Evolutionary conservation across 306 rosid species (phyloP).

Genomic region (Urtica urens): DNA sequence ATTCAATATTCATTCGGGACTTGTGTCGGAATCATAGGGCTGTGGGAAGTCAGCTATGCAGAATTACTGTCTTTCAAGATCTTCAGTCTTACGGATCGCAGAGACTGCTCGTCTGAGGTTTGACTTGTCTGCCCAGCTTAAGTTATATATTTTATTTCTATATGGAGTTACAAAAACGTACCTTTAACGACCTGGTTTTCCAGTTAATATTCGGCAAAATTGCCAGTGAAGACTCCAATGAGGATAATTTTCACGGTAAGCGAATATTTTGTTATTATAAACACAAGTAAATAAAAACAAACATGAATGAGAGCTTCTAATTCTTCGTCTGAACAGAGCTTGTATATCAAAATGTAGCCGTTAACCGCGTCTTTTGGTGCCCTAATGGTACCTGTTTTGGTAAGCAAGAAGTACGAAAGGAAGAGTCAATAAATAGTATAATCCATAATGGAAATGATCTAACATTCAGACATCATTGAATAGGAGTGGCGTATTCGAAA

Average conservation of each 20-base stretch:
- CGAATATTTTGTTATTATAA: too few relatives aligned
- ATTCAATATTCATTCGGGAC: constrained; percentile 71
- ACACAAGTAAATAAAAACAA: too few relatives aligned
- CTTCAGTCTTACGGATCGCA: constrained; percentile 71
- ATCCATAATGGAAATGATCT: background rate
- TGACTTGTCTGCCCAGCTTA: too few relatives aligned
- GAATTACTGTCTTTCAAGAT: constrained; percentile 39
- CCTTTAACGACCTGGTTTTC: too few relatives aligned
- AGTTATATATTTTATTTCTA: too few relatives aligned
- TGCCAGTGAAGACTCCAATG: too few relatives aligned
- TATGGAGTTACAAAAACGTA: too few relatives aligned
- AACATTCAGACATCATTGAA: background rate
- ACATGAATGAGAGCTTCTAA: too few relatives aligned
- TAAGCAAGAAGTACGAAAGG: constrained; percentile 28
- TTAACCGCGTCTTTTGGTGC: constrained; percentile 74
- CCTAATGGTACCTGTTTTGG: constrained; percentile 75
- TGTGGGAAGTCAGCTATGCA: constrained; percentile 74
- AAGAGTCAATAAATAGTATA: background rate
- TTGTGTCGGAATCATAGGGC: constrained; percentile 56
- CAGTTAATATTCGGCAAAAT: too few relatives aligned
- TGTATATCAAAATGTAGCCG: constrained; percentile 63
- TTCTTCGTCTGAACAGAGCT: too few relatives aligned
- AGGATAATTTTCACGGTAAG: too few relatives aligned
- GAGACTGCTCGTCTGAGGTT: constrained; percentile 55
- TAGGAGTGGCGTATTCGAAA: constrained; percentile 81